Conservation (phyloP, 1,139 yeast species). For the Meyerozyma elateridarum region DNA sequence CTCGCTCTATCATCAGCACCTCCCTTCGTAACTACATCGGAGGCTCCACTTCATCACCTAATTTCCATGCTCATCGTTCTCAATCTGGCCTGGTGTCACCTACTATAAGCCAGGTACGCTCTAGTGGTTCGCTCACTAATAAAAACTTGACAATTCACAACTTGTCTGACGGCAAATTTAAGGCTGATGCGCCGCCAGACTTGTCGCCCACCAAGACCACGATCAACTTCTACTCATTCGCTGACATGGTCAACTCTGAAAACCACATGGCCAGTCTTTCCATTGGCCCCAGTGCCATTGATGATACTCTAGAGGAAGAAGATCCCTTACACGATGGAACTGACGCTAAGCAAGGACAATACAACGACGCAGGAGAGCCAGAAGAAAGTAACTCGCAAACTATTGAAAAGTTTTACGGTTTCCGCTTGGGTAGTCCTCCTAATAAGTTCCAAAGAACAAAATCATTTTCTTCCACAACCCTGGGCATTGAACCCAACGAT, state of each 20-base stretch:
- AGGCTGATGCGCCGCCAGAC: too few species aligned
- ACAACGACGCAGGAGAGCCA: background rate
- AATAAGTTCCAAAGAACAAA: constrained; percentile 2
- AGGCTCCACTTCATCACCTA: constrained; percentile 5
- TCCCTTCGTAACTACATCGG: constrained; percentile 4
- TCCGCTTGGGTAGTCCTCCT: constrained; percentile 1
- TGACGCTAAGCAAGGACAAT: too few species aligned
- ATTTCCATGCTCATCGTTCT: background rate
- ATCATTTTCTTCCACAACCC: constrained; percentile 1
- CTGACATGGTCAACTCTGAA: constrained; percentile 26
- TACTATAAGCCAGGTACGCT: background rate
- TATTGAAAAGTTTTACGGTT: constrained; percentile 1
- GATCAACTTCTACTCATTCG: constrained; percentile 31
- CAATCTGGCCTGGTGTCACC: constrained; percentile 1
- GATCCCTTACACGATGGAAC: constrained; percentile 1
- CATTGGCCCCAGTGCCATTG: constrained; percentile 1
- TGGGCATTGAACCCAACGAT: constrained; percentile 2
- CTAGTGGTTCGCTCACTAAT: constrained; percentile 1
- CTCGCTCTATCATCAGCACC: constrained; percentile 6
- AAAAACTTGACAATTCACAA: background rate
- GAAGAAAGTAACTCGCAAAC: background rate
- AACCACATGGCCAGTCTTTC: constrained; percentile 2
- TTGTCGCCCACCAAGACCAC: constrained; percentile 9
- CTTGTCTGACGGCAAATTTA: constrained; percentile 1
- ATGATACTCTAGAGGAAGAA: constrained; percentile 1